Base-by-base conservation (phyloP, 164 flowering plant genomes). In the Kingdonia uniflora region DNA sequence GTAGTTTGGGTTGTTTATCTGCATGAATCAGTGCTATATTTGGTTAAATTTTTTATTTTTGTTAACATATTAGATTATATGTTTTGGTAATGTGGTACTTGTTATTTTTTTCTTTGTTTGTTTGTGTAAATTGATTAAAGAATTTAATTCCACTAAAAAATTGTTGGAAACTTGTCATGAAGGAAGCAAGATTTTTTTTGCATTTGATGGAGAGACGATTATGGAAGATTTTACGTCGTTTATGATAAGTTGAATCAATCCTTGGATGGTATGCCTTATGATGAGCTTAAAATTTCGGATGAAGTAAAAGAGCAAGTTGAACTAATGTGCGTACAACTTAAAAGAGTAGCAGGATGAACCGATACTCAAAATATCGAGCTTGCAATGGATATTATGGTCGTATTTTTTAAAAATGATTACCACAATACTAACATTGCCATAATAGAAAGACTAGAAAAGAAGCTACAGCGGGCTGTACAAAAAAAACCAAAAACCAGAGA, bases 371-470 rank as follows among this genome's bases (percentile, higher is more conserved):
- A 85, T 43, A 81, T 85, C 23, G 97, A 88, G 61, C 80, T 85
- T 20, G 83, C 87, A n/a, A 82, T 88, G 88, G 97, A 88, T 52
- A 58, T 81, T 76, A 78, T 88, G 84, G 84, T 81, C 43, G 76
- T 79, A 0, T 74, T 81, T 50, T 77, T 81, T 4, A 71, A 76
- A 52, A 54, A 71, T 2, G 73, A 81, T 55, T 86, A 72, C 11
- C 60, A 80, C 16, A 85, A 78, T 63, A 81, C 86, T n/a, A 91
- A 83, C 48, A 74, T 65, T 37, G 91, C 95, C 38, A 81, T 78
- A 37, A 26, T 80, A 1, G 91, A 83, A 47, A 69, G 96, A 65
- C 61, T 88, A 17, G 91, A 85, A 6, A 76, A 77, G 15, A 88
- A 80, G 70, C 72, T 88, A 11, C 80, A 68, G 5, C 59, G n/a